phyloP scores from a whole-genome alignment of 2,329 filamentous ascomycete genomes.

The Venturia aucupariae region DNA sequence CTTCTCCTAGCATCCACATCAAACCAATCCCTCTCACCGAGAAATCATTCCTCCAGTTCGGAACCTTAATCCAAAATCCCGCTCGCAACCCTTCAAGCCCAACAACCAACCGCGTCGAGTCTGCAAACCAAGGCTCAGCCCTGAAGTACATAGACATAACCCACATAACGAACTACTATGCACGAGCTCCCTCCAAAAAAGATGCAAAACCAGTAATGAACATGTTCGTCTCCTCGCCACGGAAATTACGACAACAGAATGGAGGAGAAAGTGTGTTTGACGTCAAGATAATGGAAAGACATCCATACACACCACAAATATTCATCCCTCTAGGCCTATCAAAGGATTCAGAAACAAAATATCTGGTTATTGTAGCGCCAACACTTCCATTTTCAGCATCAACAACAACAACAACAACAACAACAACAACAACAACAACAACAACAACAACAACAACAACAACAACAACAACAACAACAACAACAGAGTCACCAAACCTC shows the following conservation, averaged over 20 bases:
- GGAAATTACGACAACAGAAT: constrained; percentile 56
- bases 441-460: no score
- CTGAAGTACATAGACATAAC: constrained; percentile 79
- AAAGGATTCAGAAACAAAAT: constrained; percentile 43
- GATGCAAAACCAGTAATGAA: constrained; percentile 60
- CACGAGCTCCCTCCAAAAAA: constrained; percentile 50
- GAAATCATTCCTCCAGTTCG: constrained; percentile 65
- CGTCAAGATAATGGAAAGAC: constrained; percentile 71
- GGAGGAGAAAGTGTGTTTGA: constrained; percentile 47
- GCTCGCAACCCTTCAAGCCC: constrained; percentile 41
- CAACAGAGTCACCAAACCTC: neutral
- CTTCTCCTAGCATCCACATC: constrained; percentile 37
- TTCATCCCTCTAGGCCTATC: constrained; percentile 67
- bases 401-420: no score
- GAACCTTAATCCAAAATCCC: constrained; percentile 72
- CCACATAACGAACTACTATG: constrained; percentile 62
- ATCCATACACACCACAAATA: constrained; percentile 90
- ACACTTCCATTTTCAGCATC: constrained; percentile 30
- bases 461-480: no score
- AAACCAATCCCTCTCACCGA: constrained; percentile 58
- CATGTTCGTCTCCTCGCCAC: constrained; percentile 78
- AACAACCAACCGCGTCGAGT: constrained; percentile 34
- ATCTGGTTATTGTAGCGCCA: constrained; percentile 84
- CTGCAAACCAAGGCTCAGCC: constrained; percentile 78
- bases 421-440: no score